Percentiles rank a stretch among this genome's conserved stretches.
phyloP scores from a whole-genome alignment of 805 yeast genomes.

The Nakazawaea molendinolei region DNA sequence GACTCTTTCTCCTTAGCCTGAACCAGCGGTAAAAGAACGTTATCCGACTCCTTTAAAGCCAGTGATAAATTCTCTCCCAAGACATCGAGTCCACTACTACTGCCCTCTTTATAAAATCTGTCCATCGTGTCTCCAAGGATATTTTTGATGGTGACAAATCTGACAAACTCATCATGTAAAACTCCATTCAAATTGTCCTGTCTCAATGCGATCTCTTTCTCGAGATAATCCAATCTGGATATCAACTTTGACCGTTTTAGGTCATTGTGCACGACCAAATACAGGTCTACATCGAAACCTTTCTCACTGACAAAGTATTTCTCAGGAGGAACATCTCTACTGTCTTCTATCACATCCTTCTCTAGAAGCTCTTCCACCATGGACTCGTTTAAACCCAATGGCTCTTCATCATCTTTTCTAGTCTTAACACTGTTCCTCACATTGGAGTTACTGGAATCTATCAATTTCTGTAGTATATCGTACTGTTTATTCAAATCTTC shows the following conservation, averaged over 20 bases:
- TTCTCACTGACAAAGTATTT: conserved; percentile 50
- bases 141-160: conserved; percentile 60
- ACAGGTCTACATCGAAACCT: conserved; percentile 49
- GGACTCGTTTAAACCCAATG: conserved; percentile 46
- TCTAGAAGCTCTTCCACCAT: conserved; percentile 35
- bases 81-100: neutral
- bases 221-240: conserved; percentile 40
- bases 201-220: conserved; percentile 40
- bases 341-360: conserved; percentile 30
- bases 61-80: conserved; percentile 33
- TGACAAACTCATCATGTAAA: conserved; percentile 54
- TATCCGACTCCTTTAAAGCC: conserved; percentile 36
- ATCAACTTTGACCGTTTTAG: conserved; percentile 47
- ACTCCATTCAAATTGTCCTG: conserved; percentile 42
- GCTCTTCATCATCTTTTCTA: conserved; percentile 31
- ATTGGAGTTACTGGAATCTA: conserved; percentile 5
- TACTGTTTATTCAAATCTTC: conserved; percentile 9
- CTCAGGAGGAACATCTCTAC: conserved; percentile 28
- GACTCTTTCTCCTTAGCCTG: conserved; percentile 41
- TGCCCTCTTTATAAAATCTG: conserved; percentile 34
- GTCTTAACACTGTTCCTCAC: neutral
- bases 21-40: conserved; percentile 53
- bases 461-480: conserved; percentile 11
- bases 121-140: conserved; percentile 53
- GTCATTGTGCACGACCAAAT: conserved; percentile 47